Base-by-base conservation (phyloP, 2,329 filamentous ascomycete genomes). In the Bipolaris oryzae region DNA sequence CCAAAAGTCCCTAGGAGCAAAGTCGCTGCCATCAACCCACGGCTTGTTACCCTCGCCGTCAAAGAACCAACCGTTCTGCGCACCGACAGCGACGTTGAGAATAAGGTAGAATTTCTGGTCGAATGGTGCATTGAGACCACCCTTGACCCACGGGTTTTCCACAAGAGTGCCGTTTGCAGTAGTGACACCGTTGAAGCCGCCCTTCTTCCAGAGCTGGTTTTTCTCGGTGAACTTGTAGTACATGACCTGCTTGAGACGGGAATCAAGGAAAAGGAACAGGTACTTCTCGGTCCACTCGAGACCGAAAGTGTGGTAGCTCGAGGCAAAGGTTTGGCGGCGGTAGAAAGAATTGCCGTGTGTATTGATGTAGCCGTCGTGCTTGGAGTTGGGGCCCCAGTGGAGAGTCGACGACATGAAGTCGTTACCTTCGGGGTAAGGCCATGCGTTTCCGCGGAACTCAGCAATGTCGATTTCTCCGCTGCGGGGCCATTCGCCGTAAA, bases 381-480 rank as follows among this genome's bases (percentile, higher is more conserved):
- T 53, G 31, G 62, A 56, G 20, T 61, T 54, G 5, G 69, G 68
- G 15, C 91, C 91, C 89, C 90, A 95, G 77, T 95, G 91, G 18
- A 95, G 81, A 2, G 90, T 84, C 0, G 89, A 92, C 0, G 88
- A 88, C 53, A 90, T 80, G 69, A 92, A 88, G 75, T 94, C 88
- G 78, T 92, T 90, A 64, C 91, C 91, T 47, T 77, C 77, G 68
- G 93, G 91, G 0, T 86, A 87, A 77, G 87, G 85, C 77, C 92
- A 91, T 38, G 50, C 38, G 80, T 95, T 95, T 59, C 91, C 91
- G 57, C 91, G 89, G 25, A 86, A 86, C 76, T 95, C 91, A 66
- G 87, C 80, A 50, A 95, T 90, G 73, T 95, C 91, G 47, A 95
- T 95, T 76, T 94, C 91, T 31, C 91, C 91, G 6, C 89, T 92